Conservation (phyloP, 495 filamentous ascomycete species). For the Cetradonia linearis region DNA sequence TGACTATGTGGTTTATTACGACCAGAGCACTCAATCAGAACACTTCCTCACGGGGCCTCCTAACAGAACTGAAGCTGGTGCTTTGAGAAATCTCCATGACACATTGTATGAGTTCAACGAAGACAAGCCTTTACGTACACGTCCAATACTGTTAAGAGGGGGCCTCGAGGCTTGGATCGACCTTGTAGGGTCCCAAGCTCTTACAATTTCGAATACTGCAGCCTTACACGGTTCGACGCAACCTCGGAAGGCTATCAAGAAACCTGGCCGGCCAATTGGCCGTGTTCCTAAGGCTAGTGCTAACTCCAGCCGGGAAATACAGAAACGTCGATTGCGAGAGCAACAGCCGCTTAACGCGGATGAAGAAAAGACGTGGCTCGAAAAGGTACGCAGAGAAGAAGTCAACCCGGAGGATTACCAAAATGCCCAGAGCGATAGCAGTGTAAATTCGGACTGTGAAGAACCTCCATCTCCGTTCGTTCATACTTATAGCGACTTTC, state of each 20-base stretch:
- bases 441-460: slow-evolving; percentile 18
- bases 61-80: slow-evolving; percentile 41
- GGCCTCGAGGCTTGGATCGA: slow-evolving; percentile 80
- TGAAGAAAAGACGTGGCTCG: slow-evolving; percentile 50
- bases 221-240: slow-evolving; percentile 40
- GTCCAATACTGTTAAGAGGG: slow-evolving; percentile 67
- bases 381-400: slow-evolving; percentile 47
- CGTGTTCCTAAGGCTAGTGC: slow-evolving; percentile 44
- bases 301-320: slow-evolving; percentile 43
- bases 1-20: slow-evolving; percentile 85
- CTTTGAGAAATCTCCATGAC: slow-evolving; percentile 60
- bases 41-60: slow-evolving; percentile 40
- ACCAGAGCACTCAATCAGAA: slow-evolving; percentile 53
- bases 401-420: slow-evolving; percentile 38
- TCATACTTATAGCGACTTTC: slow-evolving; percentile 61
- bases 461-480: slow-evolving; percentile 39
- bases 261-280: slow-evolving; percentile 40
- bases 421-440: slow-evolving; percentile 30
- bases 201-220: slow-evolving; percentile 48
- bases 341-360: slow-evolving; percentile 51
- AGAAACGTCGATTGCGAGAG: slow-evolving; percentile 46
- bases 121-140: slow-evolving; percentile 58
- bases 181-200: slow-evolving; percentile 58
- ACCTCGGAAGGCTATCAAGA: slow-evolving; percentile 29
- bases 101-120: slow-evolving; percentile 76